A percentile compares a stretch with the other conserved stretches of the same genome.
Evolutionary conservation across 441 rosid species (phyloP).

Genomic region (Jatropha multifida): DNA sequence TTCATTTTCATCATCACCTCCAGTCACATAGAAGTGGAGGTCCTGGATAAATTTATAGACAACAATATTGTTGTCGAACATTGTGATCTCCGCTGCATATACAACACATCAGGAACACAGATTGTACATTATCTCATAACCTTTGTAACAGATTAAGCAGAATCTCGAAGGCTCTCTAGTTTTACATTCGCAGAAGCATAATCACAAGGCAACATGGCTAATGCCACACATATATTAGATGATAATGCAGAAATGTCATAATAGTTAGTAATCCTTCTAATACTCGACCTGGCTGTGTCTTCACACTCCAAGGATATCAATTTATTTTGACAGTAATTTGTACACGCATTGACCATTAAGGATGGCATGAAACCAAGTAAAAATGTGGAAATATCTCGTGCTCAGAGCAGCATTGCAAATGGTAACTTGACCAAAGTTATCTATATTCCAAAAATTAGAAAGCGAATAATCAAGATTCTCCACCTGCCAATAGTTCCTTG

Average conservation of each 20-base stretch:
- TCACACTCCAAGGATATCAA: neutral
- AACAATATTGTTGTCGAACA: slow-evolving; percentile 56
- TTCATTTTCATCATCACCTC: slow-evolving; percentile 78
- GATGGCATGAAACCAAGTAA: slow-evolving; percentile 1
- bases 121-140: neutral
- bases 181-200: neutral
- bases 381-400: neutral
- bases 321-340: neutral
- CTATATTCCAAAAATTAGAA: neutral
- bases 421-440: neutral
- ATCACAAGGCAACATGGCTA: neutral
- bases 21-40: slow-evolving; percentile 69
- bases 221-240: neutral
- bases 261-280: neutral
- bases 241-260: neutral
- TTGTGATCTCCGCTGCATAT: slow-evolving; percentile 58
- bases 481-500: neutral
- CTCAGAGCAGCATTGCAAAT: slow-evolving; percentile 5
- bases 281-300: neutral
- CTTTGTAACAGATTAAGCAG: neutral
- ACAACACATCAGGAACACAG: slow-evolving; percentile 3
- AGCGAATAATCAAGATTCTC: neutral
- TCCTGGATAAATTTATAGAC: slow-evolving; percentile 63
- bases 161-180: neutral
- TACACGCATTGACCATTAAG: neutral